Percentiles rank a stretch among this genome's conserved stretches.
Conservation (phyloP, 2,329 filamentous ascomycete genomes). For the Emmonsia crescens region DNA sequence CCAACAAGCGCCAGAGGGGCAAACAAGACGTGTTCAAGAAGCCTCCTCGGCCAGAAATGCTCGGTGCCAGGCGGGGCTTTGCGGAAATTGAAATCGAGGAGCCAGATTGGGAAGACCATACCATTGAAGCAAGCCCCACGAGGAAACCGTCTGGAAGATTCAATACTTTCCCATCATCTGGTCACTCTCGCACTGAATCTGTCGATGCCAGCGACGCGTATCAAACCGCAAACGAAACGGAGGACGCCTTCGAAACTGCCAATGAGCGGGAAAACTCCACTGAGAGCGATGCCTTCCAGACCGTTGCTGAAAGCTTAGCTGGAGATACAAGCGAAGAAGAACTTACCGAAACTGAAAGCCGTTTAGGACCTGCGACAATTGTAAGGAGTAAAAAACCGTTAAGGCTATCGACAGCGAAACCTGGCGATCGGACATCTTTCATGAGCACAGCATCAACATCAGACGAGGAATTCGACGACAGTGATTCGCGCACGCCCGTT, state of each 20-base stretch:
- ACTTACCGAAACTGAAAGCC: conserved; percentile 72
- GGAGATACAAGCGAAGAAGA: conserved; percentile 69
- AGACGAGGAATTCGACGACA: conserved; percentile 58
- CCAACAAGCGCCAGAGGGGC: conserved; percentile 48
- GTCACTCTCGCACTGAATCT: conserved; percentile 13
- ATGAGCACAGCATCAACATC: conserved; percentile 85
- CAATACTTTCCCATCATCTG: neutral
- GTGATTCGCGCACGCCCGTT: conserved; percentile 53
- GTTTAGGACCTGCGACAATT: conserved; percentile 18
- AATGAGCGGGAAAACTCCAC: conserved; percentile 66
- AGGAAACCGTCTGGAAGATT: conserved; percentile 28
- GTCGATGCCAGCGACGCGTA: conserved; percentile 56
- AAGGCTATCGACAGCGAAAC: conserved; percentile 31
- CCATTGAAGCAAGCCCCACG: conserved; percentile 48
- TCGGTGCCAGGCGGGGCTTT: conserved; percentile 65
- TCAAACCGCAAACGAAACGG: conserved; percentile 69
- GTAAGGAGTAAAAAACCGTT: conserved; percentile 29
- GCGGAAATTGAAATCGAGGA: conserved; percentile 75
- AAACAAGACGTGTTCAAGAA: conserved; percentile 65
- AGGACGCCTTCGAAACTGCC: conserved; percentile 58
- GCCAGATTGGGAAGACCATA: conserved; percentile 81
- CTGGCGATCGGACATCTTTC: conserved; percentile 55
- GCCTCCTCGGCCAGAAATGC: conserved; percentile 56
- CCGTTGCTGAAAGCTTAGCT: conserved; percentile 63
- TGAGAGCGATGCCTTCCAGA: conserved; percentile 92